These are phyloP conservation scores for Ceratobasidium papillatum DNA, from an alignment of 1,284 basidiomycete genomes.

Conservation along the genomic window DNA sequence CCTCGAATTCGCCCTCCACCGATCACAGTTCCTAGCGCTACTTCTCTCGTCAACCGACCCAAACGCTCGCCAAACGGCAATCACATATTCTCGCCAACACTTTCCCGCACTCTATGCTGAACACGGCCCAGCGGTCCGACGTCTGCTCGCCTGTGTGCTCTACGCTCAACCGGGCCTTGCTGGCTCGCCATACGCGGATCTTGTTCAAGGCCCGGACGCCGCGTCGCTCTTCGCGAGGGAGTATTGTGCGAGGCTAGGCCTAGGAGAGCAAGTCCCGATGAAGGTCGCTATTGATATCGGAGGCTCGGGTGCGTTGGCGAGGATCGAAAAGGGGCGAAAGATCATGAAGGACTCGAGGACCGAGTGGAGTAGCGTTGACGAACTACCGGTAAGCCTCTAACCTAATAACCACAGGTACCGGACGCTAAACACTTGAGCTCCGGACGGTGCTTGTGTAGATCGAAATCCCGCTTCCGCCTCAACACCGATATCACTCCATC, in stretches of 20 bases:
- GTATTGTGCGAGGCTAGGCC: conserved; percentile 85
- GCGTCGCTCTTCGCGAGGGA: conserved; percentile 86
- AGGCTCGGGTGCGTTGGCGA: conserved; percentile 84
- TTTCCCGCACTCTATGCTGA: conserved; percentile 74
- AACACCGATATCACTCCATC: conserved; percentile 93
- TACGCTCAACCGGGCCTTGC: conserved; percentile 70
- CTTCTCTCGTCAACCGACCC: conserved; percentile 65
- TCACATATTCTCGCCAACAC: conserved; percentile 76
- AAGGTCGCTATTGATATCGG: conserved; percentile 90
- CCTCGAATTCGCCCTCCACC: conserved; percentile 86
- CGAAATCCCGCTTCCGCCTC: conserved; percentile 87
- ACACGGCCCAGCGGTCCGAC: conserved; percentile 69
- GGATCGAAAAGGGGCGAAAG: conserved; percentile 91
- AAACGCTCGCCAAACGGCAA: conserved; percentile 57
- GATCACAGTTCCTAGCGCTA: conserved; percentile 82
- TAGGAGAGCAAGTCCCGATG: conserved; percentile 88
- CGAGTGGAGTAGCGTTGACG: conserved; percentile 89
- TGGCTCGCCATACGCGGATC: conserved; percentile 76
- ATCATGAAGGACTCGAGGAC: conserved; percentile 92
- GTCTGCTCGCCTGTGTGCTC: conserved; percentile 73
- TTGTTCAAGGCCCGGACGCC: conserved; percentile 77
- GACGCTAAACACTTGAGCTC: neutral
- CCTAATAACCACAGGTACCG: neutral
- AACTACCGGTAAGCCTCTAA: conserved; percentile 76
- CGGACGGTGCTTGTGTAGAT: conserved; percentile 64